phyloP scores from a whole-genome alignment of 176 grass and related monocot species.

The Guadua angustifolia region DNA sequence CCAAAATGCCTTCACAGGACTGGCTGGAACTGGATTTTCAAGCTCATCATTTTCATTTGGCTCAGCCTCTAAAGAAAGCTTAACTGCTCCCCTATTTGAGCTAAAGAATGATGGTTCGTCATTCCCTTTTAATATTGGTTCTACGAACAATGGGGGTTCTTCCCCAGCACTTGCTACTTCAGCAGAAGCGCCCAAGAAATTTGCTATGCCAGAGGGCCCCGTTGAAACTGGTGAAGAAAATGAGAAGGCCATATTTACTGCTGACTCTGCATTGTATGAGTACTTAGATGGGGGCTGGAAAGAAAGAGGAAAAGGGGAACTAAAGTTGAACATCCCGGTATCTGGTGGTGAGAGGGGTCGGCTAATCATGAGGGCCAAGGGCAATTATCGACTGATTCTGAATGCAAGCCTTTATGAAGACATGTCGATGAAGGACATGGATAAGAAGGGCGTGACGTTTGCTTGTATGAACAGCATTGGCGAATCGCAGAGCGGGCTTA shows the following conservation, averaged over 20 bases:
- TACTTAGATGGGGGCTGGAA: conserved; percentile 92
- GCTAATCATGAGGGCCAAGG: conserved; percentile 91
- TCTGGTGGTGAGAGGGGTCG: conserved; percentile 65
- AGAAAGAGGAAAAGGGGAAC: conserved; percentile 94
- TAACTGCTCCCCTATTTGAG: conserved; percentile 53
- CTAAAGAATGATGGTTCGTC: conserved; percentile 53
- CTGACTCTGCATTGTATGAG: conserved; percentile 85
- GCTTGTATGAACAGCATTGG: conserved; percentile 82
- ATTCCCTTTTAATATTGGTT: conserved; percentile 52
- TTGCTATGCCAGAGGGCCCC: conserved; percentile 77
- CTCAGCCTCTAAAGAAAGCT: conserved; percentile 55
- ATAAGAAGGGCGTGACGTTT: conserved; percentile 92
- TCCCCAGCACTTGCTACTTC: conserved; percentile 36
- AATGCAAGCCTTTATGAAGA: conserved; percentile 87
- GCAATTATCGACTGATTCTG: conserved; percentile 79
- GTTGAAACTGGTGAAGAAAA: conserved; percentile 99
- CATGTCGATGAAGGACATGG: conserved; percentile 93
- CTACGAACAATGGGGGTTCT: conserved; percentile 57
- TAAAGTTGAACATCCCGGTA: conserved; percentile 77
- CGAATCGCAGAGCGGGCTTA: conserved; percentile 56
- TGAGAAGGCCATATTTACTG: conserved; percentile 70
- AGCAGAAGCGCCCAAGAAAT: conserved; percentile 53
- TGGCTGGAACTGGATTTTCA: conserved; percentile 89
- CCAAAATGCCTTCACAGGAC: conserved; percentile 93
- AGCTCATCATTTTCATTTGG: conserved; percentile 79